A percentile compares a stretch with the other conserved stretches of the same genome.
phyloP scores from a whole-genome alignment of 2,329 filamentous ascomycete genomes.

The Botrytis elliptica region DNA sequence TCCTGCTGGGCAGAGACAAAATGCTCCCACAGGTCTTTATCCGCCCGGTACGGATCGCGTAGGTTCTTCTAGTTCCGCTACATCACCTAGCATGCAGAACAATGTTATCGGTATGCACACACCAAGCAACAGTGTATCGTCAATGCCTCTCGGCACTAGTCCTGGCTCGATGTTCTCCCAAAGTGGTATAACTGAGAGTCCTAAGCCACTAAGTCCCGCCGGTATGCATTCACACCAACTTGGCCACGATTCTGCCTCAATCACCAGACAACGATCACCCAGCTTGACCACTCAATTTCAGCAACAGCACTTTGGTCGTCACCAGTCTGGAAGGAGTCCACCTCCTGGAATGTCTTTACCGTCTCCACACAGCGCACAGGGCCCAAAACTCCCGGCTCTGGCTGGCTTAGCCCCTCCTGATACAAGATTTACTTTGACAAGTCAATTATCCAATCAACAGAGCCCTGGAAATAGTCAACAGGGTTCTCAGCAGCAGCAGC shows the following conservation, averaged over 20 bases:
- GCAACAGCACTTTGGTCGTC: constrained; percentile 61
- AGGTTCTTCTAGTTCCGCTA: constrained; percentile 50
- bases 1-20: constrained; percentile 57
- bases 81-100: constrained; percentile 50
- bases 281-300: constrained; percentile 64
- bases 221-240: constrained; percentile 50
- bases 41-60: constrained; percentile 59
- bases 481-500: constrained; percentile 27
- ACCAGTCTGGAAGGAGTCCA: constrained; percentile 55
- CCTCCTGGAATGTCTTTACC: constrained; percentile 37
- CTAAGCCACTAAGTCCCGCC: constrained; percentile 73
- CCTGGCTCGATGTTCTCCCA: constrained; percentile 62
- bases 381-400: constrained; percentile 39
- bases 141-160: constrained; percentile 47
- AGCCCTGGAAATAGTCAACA: constrained; percentile 27
- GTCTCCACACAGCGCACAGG: constrained; percentile 35
- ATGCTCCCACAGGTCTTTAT: constrained; percentile 53
- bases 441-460: constrained; percentile 34
- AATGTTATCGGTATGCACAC: constrained; percentile 45
- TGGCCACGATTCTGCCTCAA: constrained; percentile 52
- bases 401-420: constrained; percentile 39
- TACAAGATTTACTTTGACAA: constrained; percentile 37
- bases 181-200: constrained; percentile 76
- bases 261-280: constrained; percentile 61
- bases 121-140: constrained; percentile 51